Evolutionary conservation across 768 basidiomycete genomes (phyloP), one percentile per base, ranked within the genome.

Genomic region (Mycena crocata): DNA sequence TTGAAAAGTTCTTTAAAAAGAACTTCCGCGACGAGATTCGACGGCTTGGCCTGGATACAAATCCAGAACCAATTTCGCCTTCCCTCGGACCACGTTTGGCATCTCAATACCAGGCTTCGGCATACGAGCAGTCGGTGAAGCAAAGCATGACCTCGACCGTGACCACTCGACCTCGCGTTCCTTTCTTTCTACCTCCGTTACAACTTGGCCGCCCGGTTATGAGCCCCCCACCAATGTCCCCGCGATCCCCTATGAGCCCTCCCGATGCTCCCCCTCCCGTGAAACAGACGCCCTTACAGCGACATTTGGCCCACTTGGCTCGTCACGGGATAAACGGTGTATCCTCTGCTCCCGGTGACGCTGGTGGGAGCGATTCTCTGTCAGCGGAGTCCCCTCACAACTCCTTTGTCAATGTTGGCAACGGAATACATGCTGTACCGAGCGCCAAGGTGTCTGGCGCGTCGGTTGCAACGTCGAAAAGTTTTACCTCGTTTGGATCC

Each of bases 11-110:
- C 78, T 95, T 94, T 83, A 86, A 83, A 60, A 93, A 91, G 77
- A 94, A 94, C 73, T 95, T 94, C 80, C 78, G 87, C 5, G 94
- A 95, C 39, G 94, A 95, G 74, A 91, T 95, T 48, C 85, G 86
- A 54, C 88, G 92, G 5, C 80, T 95, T 49, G 86, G 84, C 1
- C 83, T 90, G 8, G 91, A 91, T 46, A 81, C 82, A 31, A 74
- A 79, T 24, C 83, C 88, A 21, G 89, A 90, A 51, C 82, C 57
- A 46, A 51, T 83, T 19, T 80, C 84, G 15, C 79, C 80, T 14
- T 79, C 81, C 26, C 68, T 78, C 14, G 78, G 77, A 59, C 80
- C 82, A n/a, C 79, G 79, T 37, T 58, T 73, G 7, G 75, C 82
- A 7, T 81, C 83, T 46, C 82, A 83, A 50, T 85, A 86, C 66